A percentile compares a stretch with the other conserved stretches of the same genome.
phyloP scores from a whole-genome alignment of 768 basidiomycete species.

The Boletus tylopilopsis region DNA sequence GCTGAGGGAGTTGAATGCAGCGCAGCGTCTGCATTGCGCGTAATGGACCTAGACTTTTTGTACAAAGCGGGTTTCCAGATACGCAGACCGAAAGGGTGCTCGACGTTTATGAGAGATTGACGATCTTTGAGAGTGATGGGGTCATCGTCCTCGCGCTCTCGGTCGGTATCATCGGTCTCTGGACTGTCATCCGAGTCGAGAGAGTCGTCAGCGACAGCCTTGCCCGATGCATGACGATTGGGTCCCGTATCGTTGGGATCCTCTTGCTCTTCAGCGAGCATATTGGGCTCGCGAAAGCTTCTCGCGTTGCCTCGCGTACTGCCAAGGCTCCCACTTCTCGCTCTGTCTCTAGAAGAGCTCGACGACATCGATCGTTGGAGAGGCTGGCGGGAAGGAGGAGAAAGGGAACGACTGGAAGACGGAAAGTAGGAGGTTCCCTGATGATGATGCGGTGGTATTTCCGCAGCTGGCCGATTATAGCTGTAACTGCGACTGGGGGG shows the following conservation, averaged over 20 bases:
- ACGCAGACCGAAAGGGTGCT: conserved; percentile 97
- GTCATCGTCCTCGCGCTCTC: conserved; percentile 55
- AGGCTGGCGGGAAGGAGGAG: conserved; percentile 45
- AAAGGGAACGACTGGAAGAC: conserved; percentile 35
- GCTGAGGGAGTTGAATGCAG: conserved; percentile 91
- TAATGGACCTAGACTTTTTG: conserved; percentile 95
- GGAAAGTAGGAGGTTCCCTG: conserved; percentile 68
- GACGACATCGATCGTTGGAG: conserved; percentile 49
- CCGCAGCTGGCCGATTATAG: conserved; percentile 56
- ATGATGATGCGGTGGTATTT: conserved; percentile 58
- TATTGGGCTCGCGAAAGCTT: conserved; percentile 40
- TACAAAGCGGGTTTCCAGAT: conserved; percentile 99
- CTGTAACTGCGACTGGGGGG: conserved; percentile 47
- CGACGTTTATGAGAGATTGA: conserved; percentile 97
- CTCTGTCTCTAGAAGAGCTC: conserved; percentile 45
- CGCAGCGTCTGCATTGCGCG: conserved; percentile 92
- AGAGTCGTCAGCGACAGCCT: conserved; percentile 41
- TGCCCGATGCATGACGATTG: conserved; percentile 32
- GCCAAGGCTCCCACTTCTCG: conserved; percentile 61
- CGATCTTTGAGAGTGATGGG: conserved; percentile 91
- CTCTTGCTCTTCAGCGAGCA: conserved; percentile 53
- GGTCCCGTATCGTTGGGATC: conserved; percentile 31
- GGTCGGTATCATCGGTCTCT: conserved; percentile 29
- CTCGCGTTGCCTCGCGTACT: conserved; percentile 51
- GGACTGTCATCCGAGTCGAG: conserved; percentile 39